A percentile compares a stretch with the other conserved stretches of the same genome.
These are phyloP conservation scores for Austroboletus festivus DNA, from an alignment of 768 basidiomycete genomes.

Conservation along the genomic window DNA sequence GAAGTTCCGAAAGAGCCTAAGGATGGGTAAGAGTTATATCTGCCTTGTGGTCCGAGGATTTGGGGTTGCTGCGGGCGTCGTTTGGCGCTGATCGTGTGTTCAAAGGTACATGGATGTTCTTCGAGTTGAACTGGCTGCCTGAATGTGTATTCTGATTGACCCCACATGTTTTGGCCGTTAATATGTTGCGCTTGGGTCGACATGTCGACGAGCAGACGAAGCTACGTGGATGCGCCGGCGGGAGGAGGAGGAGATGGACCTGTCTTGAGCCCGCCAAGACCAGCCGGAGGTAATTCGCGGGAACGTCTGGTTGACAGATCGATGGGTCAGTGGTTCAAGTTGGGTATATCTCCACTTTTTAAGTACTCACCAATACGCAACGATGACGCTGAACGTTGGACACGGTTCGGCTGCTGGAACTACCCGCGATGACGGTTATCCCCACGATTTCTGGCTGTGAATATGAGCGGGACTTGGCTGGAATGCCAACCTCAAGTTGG, in stretches of 20 bases:
- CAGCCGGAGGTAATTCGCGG: not conserved
- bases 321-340: too few relatives aligned
- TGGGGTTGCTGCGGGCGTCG: conserved; percentile 13
- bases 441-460: not conserved
- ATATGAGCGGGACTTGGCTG: too few relatives aligned
- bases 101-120: conserved; percentile 21
- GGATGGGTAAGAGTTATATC: conserved; percentile 13
- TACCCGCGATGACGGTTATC: conserved; percentile 3
- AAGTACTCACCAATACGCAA: conserved; percentile 3
- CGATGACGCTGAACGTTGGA: not conserved
- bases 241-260: not conserved
- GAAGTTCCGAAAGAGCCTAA: conserved; percentile 10
- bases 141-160: conserved; percentile 11
- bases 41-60: conserved; percentile 1
- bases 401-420: conserved; percentile 9
- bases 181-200: conserved; percentile 18
- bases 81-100: conserved; percentile 4
- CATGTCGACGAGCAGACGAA: conserved; percentile 13
- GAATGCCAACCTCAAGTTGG: too few relatives aligned
- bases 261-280: conserved; percentile 6
- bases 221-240: not conserved
- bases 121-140: conserved; percentile 28
- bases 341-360: conserved; percentile 4
- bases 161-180: conserved; percentile 16
- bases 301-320: conserved; percentile 1